phyloP scores from a whole-genome alignment of 106 monocot species.

The Cymbidium sinense region DNA sequence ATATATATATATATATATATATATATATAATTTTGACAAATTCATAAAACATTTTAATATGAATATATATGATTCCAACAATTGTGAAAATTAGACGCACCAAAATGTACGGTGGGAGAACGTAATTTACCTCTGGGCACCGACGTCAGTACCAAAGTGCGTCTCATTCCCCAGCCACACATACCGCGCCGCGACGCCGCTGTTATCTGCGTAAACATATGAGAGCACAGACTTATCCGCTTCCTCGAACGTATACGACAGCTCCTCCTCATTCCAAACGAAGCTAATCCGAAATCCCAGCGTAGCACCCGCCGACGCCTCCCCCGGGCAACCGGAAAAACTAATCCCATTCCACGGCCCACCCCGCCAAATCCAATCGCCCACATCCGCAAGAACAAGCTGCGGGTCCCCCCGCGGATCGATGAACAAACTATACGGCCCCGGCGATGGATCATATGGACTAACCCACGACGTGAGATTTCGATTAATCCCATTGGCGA shows the following conservation, averaged over 20 bases:
- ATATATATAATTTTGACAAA: background rate
- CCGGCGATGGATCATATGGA: background rate
- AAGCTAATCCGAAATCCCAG: background rate
- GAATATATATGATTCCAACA: background rate
- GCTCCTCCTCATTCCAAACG: background rate
- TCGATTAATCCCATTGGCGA: background rate
- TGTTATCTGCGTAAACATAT: constrained; percentile 12
- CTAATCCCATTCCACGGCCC: constrained; percentile 10
- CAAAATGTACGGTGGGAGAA: background rate
- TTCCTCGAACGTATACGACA: constrained; percentile 1
- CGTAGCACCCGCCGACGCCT: background rate
- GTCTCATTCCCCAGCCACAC: constrained; percentile 19
- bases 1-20: no score
- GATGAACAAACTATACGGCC: background rate
- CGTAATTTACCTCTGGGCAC: background rate
- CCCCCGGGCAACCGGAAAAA: background rate
- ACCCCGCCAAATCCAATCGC: background rate
- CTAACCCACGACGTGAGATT: constrained; percentile 1
- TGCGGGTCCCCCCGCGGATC: constrained; percentile 2
- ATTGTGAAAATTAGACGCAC: background rate
- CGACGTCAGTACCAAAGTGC: background rate
- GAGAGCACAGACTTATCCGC: background rate
- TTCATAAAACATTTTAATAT: background rate
- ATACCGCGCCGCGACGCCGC: constrained; percentile 11
- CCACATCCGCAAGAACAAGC: background rate